Conservation (phyloP, 208 protist genomes). For the Sergeia podlipaevii region DNA sequence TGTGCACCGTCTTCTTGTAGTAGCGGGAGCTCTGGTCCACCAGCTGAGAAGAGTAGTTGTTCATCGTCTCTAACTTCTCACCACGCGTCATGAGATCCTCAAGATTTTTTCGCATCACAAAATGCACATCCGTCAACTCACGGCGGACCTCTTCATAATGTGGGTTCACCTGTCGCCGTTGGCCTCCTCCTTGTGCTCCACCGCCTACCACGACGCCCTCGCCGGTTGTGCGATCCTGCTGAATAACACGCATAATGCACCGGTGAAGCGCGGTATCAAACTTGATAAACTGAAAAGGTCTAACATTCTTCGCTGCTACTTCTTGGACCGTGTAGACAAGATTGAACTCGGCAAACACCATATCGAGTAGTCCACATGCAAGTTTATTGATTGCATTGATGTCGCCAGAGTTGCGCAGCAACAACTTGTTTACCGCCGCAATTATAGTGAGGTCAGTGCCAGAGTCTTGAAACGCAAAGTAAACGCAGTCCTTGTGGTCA, state of each 20-base stretch:
- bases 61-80: conserved; percentile 88
- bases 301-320: conserved; percentile 43
- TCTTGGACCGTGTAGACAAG: conserved; percentile 48
- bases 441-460: conserved; percentile 84
- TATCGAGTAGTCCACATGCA: conserved; percentile 78
- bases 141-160: conserved; percentile 76
- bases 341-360: conserved; percentile 77
- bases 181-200: conserved; percentile 9
- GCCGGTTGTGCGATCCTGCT: conserved; percentile 53
- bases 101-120: conserved; percentile 89
- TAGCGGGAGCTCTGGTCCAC: conserved; percentile 78
- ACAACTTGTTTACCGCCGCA: conserved; percentile 85
- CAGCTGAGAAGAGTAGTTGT: conserved; percentile 79
- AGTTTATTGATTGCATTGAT: conserved; percentile 69
- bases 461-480: conserved; percentile 88
- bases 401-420: conserved; percentile 79
- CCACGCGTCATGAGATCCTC: conserved; percentile 89
- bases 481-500: conserved; percentile 86
- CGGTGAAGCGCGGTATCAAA: conserved; percentile 83
- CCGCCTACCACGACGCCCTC: conserved; percentile 40
- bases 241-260: conserved; percentile 58
- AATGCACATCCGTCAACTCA: conserved; percentile 87
- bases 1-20: conserved; percentile 82
- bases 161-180: conserved; percentile 66
- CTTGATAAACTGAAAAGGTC: conserved; percentile 87